A percentile compares a stretch with the other conserved stretches of the same genome.
Evolutionary conservation across 140 eudicot genomes (phyloP).

Genomic region (Ambrosia hybrid): DNA sequence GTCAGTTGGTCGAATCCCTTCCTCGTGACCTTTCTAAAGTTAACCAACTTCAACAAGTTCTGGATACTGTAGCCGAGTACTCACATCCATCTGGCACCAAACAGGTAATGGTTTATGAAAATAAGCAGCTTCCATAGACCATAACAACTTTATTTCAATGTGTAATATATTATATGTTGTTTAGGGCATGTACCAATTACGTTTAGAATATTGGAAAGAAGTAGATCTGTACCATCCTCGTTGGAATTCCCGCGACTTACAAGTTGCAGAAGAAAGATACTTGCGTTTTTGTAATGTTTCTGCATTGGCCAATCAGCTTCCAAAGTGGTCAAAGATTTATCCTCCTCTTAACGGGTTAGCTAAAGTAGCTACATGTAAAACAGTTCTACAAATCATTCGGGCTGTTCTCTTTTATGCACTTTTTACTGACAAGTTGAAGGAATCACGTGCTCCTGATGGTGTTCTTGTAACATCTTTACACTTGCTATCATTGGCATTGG

Average conservation of each 20-base stretch:
- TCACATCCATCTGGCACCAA: constrained; percentile 85
- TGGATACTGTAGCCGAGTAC: constrained; percentile 76
- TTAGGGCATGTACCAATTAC: constrained; percentile 87
- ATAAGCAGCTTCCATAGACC: background rate
- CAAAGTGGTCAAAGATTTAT: constrained; percentile 75
- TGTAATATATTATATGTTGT: constrained; percentile 9
- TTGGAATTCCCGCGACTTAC: constrained; percentile 82
- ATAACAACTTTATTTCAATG: background rate
- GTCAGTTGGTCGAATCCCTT: constrained; percentile 79
- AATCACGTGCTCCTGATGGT: constrained; percentile 82
- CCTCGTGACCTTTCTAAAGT: constrained; percentile 82
- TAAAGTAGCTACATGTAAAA: constrained; percentile 73
- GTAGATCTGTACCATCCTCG: constrained; percentile 92
- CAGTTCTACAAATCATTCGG: constrained; percentile 70
- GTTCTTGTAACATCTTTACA: constrained; percentile 76
- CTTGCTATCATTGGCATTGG: constrained; percentile 67
- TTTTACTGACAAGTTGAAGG: constrained; percentile 52
- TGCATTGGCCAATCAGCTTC: constrained; percentile 80
- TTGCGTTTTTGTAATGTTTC: constrained; percentile 75
- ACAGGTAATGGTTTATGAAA: constrained; percentile 52
- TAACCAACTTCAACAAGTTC: constrained; percentile 61
- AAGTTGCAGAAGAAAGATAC: constrained; percentile 93
- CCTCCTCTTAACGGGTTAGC: constrained; percentile 71
- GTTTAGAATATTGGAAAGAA: constrained; percentile 74
- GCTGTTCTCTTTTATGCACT: constrained; percentile 72